Percentiles rank a stretch among this genome's conserved stretches.
Evolutionary conservation across 2,329 filamentous ascomycete species (phyloP).

Genomic region (Blastomyces gilchristii): DNA sequence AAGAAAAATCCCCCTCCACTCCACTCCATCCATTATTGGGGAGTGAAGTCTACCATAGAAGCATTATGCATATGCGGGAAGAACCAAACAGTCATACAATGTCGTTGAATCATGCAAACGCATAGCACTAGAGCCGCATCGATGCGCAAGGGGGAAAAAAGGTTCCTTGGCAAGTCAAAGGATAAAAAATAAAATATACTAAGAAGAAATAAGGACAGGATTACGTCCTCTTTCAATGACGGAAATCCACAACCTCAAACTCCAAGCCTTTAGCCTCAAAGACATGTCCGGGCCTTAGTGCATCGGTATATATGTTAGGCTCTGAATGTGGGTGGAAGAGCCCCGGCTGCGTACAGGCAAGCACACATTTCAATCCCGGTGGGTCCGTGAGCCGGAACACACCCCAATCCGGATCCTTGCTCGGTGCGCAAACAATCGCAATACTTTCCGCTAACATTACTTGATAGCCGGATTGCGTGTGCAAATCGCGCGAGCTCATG

Average conservation of each 20-base stretch:
- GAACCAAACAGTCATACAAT: not conserved
- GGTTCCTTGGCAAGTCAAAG: not conserved
- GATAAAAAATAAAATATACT: not conserved
- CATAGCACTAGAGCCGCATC: not conserved
- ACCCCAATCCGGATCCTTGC: conserved; percentile 64
- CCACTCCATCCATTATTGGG: not conserved
- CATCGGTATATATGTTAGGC: conserved; percentile 67
- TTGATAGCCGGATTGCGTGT: conserved; percentile 91
- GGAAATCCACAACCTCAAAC: conserved; percentile 58
- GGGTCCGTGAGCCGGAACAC: conserved; percentile 91
- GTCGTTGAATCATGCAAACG: not conserved
- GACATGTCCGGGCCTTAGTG: conserved; percentile 59
- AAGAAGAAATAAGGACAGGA: not conserved
- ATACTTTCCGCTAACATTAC: conserved; percentile 94
- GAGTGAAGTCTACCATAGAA: not conserved
- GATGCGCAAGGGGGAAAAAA: not conserved
- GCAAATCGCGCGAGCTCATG: conserved; percentile 87
- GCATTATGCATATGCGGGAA: not conserved
- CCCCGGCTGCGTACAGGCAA: conserved; percentile 64
- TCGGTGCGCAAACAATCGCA: conserved; percentile 90
- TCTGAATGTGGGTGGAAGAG: conserved; percentile 72
- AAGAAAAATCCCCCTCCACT: not conserved
- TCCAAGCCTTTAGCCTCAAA: conserved; percentile 57
- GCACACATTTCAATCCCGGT: conserved; percentile 74
- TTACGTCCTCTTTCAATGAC: conserved; percentile 10